These are phyloP conservation scores for Earliella scabrosa DNA, from an alignment of 1,284 basidiomycete species.

Conservation along the genomic window DNA sequence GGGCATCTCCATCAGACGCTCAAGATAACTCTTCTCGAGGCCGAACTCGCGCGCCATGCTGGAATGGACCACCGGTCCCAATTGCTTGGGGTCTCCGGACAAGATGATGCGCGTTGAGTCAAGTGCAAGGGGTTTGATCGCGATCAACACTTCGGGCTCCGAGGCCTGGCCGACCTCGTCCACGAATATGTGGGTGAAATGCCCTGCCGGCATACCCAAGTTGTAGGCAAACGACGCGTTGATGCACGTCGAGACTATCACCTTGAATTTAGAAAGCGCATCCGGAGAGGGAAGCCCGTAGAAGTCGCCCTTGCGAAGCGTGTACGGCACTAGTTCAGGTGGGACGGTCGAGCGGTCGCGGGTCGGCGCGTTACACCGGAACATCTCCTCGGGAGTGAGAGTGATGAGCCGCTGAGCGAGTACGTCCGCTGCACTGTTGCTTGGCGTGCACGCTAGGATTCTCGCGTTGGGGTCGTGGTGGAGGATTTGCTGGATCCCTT, in stretches of 20 bases:
- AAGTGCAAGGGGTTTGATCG: conserved; percentile 52
- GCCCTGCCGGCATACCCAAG: conserved; percentile 58
- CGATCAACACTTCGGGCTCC: conserved; percentile 60
- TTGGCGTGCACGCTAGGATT: conserved; percentile 67
- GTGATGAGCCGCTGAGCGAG: conserved; percentile 53
- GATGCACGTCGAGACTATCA: conserved; percentile 65
- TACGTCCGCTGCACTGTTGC: conserved; percentile 66
- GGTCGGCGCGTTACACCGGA: conserved; percentile 70
- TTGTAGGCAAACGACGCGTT: conserved; percentile 60
- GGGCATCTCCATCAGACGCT: conserved; percentile 52
- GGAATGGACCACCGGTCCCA: conserved; percentile 59
- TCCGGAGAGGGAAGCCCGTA: conserved; percentile 52
- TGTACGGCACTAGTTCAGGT: conserved; percentile 45
- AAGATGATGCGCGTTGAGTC: conserved; percentile 50
- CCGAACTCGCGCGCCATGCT: conserved; percentile 48
- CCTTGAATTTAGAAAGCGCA: conserved; percentile 49
- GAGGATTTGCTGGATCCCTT: conserved; percentile 66
- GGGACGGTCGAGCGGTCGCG: conserved; percentile 50
- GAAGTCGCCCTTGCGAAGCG: conserved; percentile 43
- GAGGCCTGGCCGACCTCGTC: conserved; percentile 71
- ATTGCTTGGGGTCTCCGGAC: conserved; percentile 62
- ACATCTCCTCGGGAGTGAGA: conserved; percentile 47
- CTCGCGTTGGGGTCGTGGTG: conserved; percentile 43
- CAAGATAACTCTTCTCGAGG: conserved; percentile 52
- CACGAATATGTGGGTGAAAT: conserved; percentile 65